phyloP scores from a whole-genome alignment of 2,329 filamentous ascomycete genomes.

The Xylariales sp. region DNA sequence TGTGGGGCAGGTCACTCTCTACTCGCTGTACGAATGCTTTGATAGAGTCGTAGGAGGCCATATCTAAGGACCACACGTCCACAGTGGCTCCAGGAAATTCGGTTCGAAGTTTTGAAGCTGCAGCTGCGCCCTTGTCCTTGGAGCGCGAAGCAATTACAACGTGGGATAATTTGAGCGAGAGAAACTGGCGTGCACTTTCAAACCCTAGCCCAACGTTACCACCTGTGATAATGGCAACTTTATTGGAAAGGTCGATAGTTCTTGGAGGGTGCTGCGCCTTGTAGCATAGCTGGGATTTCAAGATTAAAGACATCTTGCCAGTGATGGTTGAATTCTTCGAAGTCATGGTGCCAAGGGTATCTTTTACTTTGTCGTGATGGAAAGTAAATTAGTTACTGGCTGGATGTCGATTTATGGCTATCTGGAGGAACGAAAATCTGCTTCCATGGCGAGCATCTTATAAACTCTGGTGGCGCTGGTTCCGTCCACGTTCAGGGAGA shows the following conservation, averaged over 20 bases:
- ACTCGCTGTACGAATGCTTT: slow-evolving; percentile 29
- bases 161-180: slow-evolving; percentile 27
- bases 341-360: no score
- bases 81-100: slow-evolving; percentile 25
- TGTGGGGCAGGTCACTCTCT: slow-evolving; percentile 24
- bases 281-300: no score
- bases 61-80: slow-evolving; percentile 39
- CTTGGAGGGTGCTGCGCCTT: no score
- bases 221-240: slow-evolving; percentile 40
- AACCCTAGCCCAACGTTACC: slow-evolving; percentile 40
- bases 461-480: no score
- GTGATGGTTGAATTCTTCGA: no score
- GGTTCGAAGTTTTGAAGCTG: slow-evolving; percentile 25
- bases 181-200: slow-evolving; percentile 35
- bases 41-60: slow-evolving; percentile 37
- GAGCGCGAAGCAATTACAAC: slow-evolving; percentile 40
- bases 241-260: slow-evolving; percentile 21
- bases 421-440: no score
- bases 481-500: no score
- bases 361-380: no score
- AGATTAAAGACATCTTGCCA: no score
- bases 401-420: no score
- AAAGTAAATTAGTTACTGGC: no score
- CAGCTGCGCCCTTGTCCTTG: slow-evolving; percentile 30
- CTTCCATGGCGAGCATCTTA: no score